Conservation (phyloP, 108 stramenopile genomes). For the Conticribra guillardii region DNA sequence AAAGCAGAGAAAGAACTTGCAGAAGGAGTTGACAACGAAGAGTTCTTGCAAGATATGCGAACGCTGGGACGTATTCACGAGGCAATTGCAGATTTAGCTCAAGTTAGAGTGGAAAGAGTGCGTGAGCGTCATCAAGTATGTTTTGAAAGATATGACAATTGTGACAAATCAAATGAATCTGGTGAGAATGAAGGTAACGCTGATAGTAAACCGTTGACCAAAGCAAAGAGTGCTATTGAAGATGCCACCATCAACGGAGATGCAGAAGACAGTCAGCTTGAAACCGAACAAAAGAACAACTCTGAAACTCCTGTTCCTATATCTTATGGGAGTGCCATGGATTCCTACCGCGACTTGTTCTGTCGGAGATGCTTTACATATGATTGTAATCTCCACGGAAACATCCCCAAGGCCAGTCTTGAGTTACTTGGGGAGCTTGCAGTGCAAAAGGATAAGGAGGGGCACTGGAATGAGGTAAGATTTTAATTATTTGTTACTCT, state of each 20-base stretch:
- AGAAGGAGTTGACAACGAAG: slow-evolving; percentile 2
- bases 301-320: slow-evolving; percentile 3
- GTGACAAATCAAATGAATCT: slow-evolving; percentile 4
- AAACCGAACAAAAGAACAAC: slow-evolving; percentile 4
- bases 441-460: slow-evolving; percentile 46
- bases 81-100: slow-evolving; percentile 15
- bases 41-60: neutral
- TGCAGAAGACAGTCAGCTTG: neutral
- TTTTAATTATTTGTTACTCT: slow-evolving; percentile 3
- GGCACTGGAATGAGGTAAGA: slow-evolving; percentile 53
- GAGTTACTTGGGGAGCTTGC: slow-evolving; percentile 55
- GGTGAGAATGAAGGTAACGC: neutral
- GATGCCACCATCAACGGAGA: neutral
- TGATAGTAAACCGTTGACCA: neutral
- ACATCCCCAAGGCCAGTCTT: slow-evolving; percentile 39
- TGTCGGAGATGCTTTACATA: slow-evolving; percentile 73
- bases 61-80: slow-evolving; percentile 11
- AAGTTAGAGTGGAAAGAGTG: slow-evolving; percentile 24
- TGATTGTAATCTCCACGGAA: slow-evolving; percentile 70
- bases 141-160: slow-evolving; percentile 15
- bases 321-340: slow-evolving; percentile 52
- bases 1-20: neutral
- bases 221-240: neutral
- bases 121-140: slow-evolving; percentile 24
- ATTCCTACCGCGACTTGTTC: slow-evolving; percentile 63